Conservation (phyloP, 371 early-diverging fungal genomes). For the Syncephalastrum sp. region DNA sequence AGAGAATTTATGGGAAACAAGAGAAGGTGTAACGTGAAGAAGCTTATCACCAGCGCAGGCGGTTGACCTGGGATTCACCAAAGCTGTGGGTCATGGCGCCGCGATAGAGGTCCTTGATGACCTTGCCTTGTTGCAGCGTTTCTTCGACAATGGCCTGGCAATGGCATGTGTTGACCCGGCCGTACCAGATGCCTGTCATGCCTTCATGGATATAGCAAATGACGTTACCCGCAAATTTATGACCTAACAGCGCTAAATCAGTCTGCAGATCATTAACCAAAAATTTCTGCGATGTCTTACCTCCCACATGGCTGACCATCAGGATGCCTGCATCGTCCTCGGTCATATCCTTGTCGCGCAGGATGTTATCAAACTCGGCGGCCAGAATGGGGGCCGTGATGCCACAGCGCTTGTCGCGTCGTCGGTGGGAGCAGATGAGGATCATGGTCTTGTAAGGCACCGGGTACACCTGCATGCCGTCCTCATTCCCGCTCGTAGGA, state of each 20-base stretch:
- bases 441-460: slow-evolving; percentile 55
- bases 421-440: slow-evolving; percentile 77
- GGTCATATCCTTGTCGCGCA: slow-evolving; percentile 59
- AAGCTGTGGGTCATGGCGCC: slow-evolving; percentile 60
- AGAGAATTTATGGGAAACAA: too few relatives aligned
- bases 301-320: slow-evolving; percentile 72
- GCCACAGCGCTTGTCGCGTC: slow-evolving; percentile 82
- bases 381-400: slow-evolving; percentile 72
- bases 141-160: slow-evolving; percentile 56
- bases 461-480: slow-evolving; percentile 31
- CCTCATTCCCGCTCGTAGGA: too few relatives aligned
- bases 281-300: slow-evolving; percentile 26
- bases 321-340: slow-evolving; percentile 50
- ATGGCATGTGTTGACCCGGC: slow-evolving; percentile 63
- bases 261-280: neutral
- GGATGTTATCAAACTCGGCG: slow-evolving; percentile 62
- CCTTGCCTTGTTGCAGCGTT: slow-evolving; percentile 53
- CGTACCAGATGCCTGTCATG: slow-evolving; percentile 64
- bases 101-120: slow-evolving; percentile 63
- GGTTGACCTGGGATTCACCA: slow-evolving; percentile 20
- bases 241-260: slow-evolving; percentile 42
- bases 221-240: slow-evolving; percentile 82
- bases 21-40: too few relatives aligned
- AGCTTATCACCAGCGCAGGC: slow-evolving; percentile 14
- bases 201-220: slow-evolving; percentile 62